Base-by-base conservation (phyloP, 306 rosid genomes). In the Glycine soja region DNA sequence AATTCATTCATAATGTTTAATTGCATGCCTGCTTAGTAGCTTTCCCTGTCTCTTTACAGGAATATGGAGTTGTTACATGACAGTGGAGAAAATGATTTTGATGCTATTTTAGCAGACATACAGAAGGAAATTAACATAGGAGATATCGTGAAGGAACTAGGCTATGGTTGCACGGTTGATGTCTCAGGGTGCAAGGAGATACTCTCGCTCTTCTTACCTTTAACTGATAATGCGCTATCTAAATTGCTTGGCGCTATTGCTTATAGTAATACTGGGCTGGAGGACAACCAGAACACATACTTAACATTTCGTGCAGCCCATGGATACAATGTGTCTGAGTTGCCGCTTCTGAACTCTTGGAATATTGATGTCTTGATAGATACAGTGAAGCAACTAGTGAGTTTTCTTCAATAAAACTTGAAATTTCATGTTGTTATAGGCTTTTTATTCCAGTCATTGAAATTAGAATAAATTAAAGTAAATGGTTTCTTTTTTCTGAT, bases 101-200 rank as follows among this genome's bases (percentile, higher is more conserved):
- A 93, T 88, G 86, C 97, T 64, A 92, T 96, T 81, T 92, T 93
- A 86, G 97, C 95, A 12, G 99, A 96, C 90, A 96, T 93, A 88
- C 97, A 90, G 80, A 93, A 85, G 87, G 99, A 96, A 91, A 89
- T 90, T 97, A 88, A 90, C 87, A 88, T 96, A 93, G 97, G 95
- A 53, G 99, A 96, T 82, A 84, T 93, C 58, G 85, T 96, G 90
- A 93, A 96, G 90, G 99, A 96, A 83, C 90, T 96, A 72, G 99
- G 99, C 80, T 93, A 96, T 88, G 98, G 98, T 50, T 96, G 99
- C 87, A 93, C 97, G 6, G 89, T 92, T 79, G 94, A 90, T 79
- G 85, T 85, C 36, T 78, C 92, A 6, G 98, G 90, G 80, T 96
- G 98, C 92, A 88, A 82, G 85, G 98, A 96, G 80, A 88, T 96